A percentile compares a stretch with the other conserved stretches of the same genome.
phyloP scores from a whole-genome alignment of 83 land plant genomes.

The Picea abies region DNA sequence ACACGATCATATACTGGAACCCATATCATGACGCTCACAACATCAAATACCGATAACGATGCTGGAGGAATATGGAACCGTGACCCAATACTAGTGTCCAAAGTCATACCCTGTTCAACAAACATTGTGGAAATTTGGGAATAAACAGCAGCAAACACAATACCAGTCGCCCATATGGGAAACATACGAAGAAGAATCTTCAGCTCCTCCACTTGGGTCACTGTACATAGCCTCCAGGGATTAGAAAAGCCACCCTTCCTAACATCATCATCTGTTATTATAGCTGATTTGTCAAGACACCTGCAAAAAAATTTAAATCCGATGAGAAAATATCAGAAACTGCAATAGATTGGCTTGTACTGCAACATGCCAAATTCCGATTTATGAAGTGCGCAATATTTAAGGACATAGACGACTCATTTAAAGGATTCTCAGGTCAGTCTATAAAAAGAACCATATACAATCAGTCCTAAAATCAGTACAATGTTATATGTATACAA shows the following conservation, averaged over 20 bases:
- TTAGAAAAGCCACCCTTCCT: slow-evolving; percentile 17
- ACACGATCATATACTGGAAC: slow-evolving; percentile 43
- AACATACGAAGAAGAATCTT: slow-evolving; percentile 43
- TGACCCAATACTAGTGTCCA: slow-evolving; percentile 38
- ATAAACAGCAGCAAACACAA: slow-evolving; percentile 37
- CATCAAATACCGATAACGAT: slow-evolving; percentile 38
- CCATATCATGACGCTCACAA: slow-evolving; percentile 39
- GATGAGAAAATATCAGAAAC: neutral
- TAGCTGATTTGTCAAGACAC: slow-evolving; percentile 65
- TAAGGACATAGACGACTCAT: neutral
- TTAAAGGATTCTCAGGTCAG: neutral
- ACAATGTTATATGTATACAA: neutral
- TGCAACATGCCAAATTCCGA: neutral
- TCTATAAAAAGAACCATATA: neutral
- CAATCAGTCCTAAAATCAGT: neutral
- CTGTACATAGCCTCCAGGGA: slow-evolving; percentile 53
- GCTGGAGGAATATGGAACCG: slow-evolving; percentile 44
- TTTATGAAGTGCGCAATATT: neutral
- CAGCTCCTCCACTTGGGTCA: slow-evolving; percentile 53
- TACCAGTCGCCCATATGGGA: slow-evolving; percentile 48
- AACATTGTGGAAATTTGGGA: slow-evolving; percentile 43
- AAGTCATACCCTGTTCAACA: slow-evolving; percentile 49
- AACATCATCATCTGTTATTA: slow-evolving; percentile 21
- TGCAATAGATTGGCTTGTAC: slow-evolving; percentile 7
- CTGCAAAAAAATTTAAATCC: slow-evolving; percentile 23